These are phyloP conservation scores for Trichoderma asperellum DNA, from an alignment of 2,329 filamentous ascomycete species.

Conservation along the genomic window DNA sequence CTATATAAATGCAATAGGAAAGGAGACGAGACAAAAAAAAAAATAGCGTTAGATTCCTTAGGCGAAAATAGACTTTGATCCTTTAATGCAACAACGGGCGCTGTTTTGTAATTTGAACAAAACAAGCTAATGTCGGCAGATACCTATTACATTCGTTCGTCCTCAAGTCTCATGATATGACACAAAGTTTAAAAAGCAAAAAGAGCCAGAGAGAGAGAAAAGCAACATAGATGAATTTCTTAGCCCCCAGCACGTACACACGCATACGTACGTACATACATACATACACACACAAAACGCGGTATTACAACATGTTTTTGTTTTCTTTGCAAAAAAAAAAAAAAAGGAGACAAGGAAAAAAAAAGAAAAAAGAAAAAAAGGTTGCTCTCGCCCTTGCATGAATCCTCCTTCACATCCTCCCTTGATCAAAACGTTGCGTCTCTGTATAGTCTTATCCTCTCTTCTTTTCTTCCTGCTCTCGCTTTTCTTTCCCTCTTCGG, in stretches of 20 bases:
- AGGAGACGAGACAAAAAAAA: background rate
- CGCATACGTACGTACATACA: background rate
- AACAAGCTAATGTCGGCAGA: background rate
- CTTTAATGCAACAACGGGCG: background rate
- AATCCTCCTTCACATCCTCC: background rate
- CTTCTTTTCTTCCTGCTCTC: background rate
- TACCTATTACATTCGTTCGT: background rate
- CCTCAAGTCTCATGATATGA: background rate
- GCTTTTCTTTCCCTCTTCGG: background rate
- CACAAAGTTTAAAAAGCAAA: background rate
- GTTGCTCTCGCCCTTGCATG: constrained; percentile 1
- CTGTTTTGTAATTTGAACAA: background rate
- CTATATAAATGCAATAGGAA: background rate
- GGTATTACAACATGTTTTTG: constrained; percentile 15
- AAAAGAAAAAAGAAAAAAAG: background rate
- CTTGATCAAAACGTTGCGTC: background rate
- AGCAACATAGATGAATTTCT: constrained; percentile 1
- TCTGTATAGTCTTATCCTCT: background rate
- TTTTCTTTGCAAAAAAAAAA: background rate
- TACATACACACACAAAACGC: background rate
- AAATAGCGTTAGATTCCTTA: background rate
- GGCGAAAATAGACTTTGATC: background rate
- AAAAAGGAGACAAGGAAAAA: background rate
- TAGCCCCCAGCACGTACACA: background rate
- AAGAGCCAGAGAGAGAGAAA: background rate